Conservation (phyloP, 305 asterid genomes). For the Plantago rigida region DNA sequence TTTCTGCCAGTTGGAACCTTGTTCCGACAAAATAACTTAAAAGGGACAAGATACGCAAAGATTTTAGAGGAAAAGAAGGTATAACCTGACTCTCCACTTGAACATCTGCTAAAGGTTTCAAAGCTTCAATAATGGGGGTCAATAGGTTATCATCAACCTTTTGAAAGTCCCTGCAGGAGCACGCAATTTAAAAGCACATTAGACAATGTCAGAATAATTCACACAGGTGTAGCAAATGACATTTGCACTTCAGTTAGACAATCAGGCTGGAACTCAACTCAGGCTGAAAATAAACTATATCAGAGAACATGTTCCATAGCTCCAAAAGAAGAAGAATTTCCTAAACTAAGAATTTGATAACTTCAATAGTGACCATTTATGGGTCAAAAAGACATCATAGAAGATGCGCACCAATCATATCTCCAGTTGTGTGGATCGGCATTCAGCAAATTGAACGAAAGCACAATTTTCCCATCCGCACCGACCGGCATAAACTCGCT, state of each 20-base stretch:
- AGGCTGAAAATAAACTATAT: slow-evolving; percentile 1
- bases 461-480: slow-evolving; percentile 80
- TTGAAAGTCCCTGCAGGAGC: slow-evolving; percentile 64
- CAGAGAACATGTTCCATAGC: slow-evolving; percentile 3
- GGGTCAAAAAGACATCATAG: slow-evolving; percentile 10
- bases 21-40: not conserved
- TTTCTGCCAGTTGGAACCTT: not conserved
- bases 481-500: slow-evolving; percentile 94
- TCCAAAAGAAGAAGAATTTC: slow-evolving; percentile 10
- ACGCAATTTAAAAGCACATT: slow-evolving; percentile 11
- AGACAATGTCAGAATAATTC: slow-evolving; percentile 1
- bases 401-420: slow-evolving; percentile 56
- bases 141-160: slow-evolving; percentile 58
- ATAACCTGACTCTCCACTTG: slow-evolving; percentile 85
- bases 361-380: not conserved
- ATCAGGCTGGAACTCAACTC: not conserved
- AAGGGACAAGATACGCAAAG: not conserved
- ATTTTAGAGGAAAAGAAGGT: slow-evolving; percentile 19
- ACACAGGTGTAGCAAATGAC: not conserved
- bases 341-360: not conserved
- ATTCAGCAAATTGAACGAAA: slow-evolving; percentile 85
- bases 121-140: slow-evolving; percentile 57
- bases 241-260: not conserved
- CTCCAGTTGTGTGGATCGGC: slow-evolving; percentile 67
- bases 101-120: slow-evolving; percentile 74